Evolutionary conservation across 768 basidiomycete species (phyloP), one percentile per base, ranked within the genome.

Genomic region (Leccinum sublutescens): DNA sequence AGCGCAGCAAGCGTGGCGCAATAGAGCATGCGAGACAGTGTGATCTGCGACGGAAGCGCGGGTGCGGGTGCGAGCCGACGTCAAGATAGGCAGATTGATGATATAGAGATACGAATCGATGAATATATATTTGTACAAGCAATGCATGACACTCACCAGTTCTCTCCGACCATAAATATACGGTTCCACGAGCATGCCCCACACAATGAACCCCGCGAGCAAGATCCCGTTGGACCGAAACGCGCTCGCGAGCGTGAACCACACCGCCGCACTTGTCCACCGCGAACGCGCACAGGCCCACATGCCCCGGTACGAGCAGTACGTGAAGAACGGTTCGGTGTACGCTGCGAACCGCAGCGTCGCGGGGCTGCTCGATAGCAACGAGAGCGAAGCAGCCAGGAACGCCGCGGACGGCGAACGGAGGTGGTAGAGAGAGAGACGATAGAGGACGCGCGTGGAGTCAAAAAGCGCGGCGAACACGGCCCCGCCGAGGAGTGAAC

Each of bases 251-350:
- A 85, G 61, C 2, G 82, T 74, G 70, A 96, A 93, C 60, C 72
- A 79, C 6, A 87, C 2, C 0, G 88, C 74, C 7, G 91, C 87
- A 15, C 62, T 50, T 29, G 80, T 29, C 83, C 87, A 91, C 57
- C 78, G 78, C 17, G 50, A 59, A 27, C 68, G 63, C 15, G 66
- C 66, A 52, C 72, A 75, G 3, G 70, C 62, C 58, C 69, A 69
- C 72, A 74, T 74, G 4, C 72, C 72, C 67, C 74, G 77, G 69
- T 95, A 96, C 0, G 93, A 89, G 25, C 90, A 74, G 59, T 83
- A 83, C 0, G 95, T 89, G 72, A 91, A 95, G 71, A 93, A 89
- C 0, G 95, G 91, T 67, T 98, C 96, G 52, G 77, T 85, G 71
- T 91, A 96, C 0, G 89, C 82, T 0, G 88, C 86, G 50, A 88